phyloP scores from a whole-genome alignment of 306 rosid genomes.

The Crotalaria pallida region DNA sequence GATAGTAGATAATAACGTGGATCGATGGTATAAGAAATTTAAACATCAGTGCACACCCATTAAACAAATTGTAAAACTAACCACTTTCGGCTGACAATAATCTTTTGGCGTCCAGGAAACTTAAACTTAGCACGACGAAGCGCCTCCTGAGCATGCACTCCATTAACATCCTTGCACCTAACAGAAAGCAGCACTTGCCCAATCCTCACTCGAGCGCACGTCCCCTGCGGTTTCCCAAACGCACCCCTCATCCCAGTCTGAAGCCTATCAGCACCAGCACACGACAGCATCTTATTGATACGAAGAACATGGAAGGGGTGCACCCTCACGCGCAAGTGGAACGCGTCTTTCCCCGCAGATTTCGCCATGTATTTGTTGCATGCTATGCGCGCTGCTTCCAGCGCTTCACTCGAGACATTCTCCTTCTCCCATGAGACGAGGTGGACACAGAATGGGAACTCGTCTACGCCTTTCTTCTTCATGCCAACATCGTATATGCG shows the following conservation, averaged over 20 bases:
- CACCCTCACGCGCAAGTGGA: constrained; percentile 72
- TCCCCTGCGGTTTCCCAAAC: constrained; percentile 78
- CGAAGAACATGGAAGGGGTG: constrained; percentile 84
- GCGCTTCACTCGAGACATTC: constrained; percentile 45
- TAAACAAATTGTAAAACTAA: no score
- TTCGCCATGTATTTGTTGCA: constrained; percentile 82
- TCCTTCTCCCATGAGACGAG: constrained; percentile 35
- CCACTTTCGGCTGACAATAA: no score
- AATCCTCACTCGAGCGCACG: no score
- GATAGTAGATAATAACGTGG: no score
- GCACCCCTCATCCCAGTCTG: constrained; percentile 93
- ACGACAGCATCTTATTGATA: constrained; percentile 85
- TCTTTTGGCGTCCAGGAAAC: no score
- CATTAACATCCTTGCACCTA: no score
- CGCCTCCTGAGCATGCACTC: no score
- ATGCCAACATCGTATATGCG: constrained; percentile 65
- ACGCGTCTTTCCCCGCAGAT: constrained; percentile 70
- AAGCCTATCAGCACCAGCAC: constrained; percentile 91
- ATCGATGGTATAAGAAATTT: no score
- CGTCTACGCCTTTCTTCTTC: constrained; percentile 70
- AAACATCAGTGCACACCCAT: no score
- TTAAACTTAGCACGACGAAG: no score
- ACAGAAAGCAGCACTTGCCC: no score
- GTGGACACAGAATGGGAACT: constrained; percentile 36
- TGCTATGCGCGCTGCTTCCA: constrained; percentile 76